Evolutionary conservation across 768 basidiomycete genomes (phyloP), one percentile per base, ranked within the genome.

Genomic region (Lactarius indigo): DNA sequence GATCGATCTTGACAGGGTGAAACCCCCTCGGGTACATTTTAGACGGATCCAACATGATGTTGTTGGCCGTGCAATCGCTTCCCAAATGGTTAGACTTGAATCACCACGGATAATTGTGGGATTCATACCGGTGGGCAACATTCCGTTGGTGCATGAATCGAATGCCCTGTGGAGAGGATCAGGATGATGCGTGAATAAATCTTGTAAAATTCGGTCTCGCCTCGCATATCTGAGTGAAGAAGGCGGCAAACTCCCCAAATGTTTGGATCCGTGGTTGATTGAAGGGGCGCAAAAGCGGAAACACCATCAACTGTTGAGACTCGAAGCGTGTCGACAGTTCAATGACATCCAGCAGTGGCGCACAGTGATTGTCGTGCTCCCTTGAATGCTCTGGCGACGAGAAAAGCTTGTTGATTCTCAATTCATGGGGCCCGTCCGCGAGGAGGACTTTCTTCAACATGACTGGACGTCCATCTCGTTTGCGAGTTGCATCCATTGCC

Each of bases 181-280:
- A 31, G 23, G 17, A 23, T n/a, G 23, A 54, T 30, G 1, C 18
- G 2, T 9, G 20, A 18, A 39, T 9, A 12, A 17, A 20, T 15
- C 2, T n/a, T 1, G 6, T 33, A 33, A 23, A 17, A n/a, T 23
- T 17, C 30, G 28, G 30, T 39, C 58, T 4, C 30, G 76, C 80
- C 72, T 80, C 76, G 30, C 81, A 73, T 2, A 79, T 37, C 57
- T 80, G 78, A 0, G 69, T 56, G 30, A 78, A 69, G 52, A 74
- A 79, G 7, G 74, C 75, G 0, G 80, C 57, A 2, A 71, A 74
- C 69, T 81, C 80, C 0, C 79, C 78, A 8, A 79, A 58, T 0
- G 77, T 79, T 33, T 73, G 65, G 39, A 80, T 77, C 0, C 52
- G 70, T 0, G 78, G 79, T 17, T 75, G 65, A 39, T 75, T 56